phyloP scores from a whole-genome alignment of 75 land plant species.

The Larix kaempferi region DNA sequence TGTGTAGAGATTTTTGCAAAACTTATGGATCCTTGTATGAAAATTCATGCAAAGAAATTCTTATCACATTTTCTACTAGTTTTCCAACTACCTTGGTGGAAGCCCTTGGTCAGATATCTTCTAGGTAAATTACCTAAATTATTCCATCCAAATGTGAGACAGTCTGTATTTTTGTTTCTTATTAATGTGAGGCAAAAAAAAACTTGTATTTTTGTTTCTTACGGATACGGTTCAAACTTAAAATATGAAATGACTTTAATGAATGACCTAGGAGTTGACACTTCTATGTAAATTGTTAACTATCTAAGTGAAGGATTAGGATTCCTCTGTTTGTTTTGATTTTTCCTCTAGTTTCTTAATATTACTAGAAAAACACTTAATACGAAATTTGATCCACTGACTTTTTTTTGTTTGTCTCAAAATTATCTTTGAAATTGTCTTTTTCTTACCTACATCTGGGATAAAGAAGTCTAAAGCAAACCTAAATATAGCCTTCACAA shows the following conservation, averaged over 20 bases:
- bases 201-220: too few relatives aligned
- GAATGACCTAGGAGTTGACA: background rate
- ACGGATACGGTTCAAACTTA: background rate
- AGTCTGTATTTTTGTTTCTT: too few relatives aligned
- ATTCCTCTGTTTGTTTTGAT: background rate
- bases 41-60: slow-evolving; percentile 63
- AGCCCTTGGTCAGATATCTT: slow-evolving; percentile 74
- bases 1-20: slow-evolving; percentile 90
- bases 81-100: too few relatives aligned
- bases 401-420: background rate
- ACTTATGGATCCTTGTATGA: slow-evolving; percentile 85
- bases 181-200: too few relatives aligned
- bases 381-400: background rate
- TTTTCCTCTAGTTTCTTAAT: background rate
- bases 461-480: background rate
- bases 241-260: background rate
- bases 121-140: slow-evolving; percentile 42
- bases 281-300: background rate
- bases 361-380: background rate
- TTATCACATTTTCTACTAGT: slow-evolving; percentile 77
- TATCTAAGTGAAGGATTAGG: background rate
- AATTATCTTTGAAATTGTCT: background rate
- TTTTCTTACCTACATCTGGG: background rate
- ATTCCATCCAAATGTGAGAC: too few relatives aligned
- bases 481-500: background rate